phyloP scores from a whole-genome alignment of 2,329 filamentous ascomycete species.

The Colletotrichum viniferum region DNA sequence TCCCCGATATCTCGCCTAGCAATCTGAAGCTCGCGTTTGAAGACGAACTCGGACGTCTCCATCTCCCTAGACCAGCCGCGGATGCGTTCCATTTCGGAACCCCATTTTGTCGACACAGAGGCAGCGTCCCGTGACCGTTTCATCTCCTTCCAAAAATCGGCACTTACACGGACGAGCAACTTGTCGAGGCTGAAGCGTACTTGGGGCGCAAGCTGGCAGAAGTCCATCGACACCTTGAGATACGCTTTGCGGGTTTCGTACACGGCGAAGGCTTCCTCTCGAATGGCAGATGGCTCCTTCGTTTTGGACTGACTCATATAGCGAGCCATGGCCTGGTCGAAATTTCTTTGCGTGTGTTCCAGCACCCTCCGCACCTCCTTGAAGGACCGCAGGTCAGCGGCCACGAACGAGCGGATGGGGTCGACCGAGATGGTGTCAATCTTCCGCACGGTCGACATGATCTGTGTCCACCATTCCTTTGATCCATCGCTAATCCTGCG shows the following conservation, averaged over 20 bases:
- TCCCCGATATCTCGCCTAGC: slow-evolving; percentile 86
- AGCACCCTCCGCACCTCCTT: slow-evolving; percentile 81
- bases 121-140: slow-evolving; percentile 71
- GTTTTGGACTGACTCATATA: slow-evolving; percentile 88
- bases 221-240: slow-evolving; percentile 91
- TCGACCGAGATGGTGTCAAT: slow-evolving; percentile 80
- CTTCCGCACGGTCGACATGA: slow-evolving; percentile 75
- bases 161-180: slow-evolving; percentile 82
- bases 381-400: slow-evolving; percentile 80
- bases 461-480: slow-evolving; percentile 84
- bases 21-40: slow-evolving; percentile 79
- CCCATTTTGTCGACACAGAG: slow-evolving; percentile 68
- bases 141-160: slow-evolving; percentile 89
- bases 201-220: slow-evolving; percentile 86
- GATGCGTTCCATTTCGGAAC: slow-evolving; percentile 86
- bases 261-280: slow-evolving; percentile 94
- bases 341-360: slow-evolving; percentile 81
- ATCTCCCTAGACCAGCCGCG: slow-evolving; percentile 94
- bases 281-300: slow-evolving; percentile 88
- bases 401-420: slow-evolving; percentile 79
- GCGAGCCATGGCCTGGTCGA: slow-evolving; percentile 80
- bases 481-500: slow-evolving; percentile 85
- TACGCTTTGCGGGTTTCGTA: slow-evolving; percentile 93
- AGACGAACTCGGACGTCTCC: slow-evolving; percentile 84
- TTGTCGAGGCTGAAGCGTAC: slow-evolving; percentile 84